These are phyloP conservation scores for Chytriomyces sp. DNA, from an alignment of 192 early-diverging fungal genomes.

Conservation along the genomic window DNA sequence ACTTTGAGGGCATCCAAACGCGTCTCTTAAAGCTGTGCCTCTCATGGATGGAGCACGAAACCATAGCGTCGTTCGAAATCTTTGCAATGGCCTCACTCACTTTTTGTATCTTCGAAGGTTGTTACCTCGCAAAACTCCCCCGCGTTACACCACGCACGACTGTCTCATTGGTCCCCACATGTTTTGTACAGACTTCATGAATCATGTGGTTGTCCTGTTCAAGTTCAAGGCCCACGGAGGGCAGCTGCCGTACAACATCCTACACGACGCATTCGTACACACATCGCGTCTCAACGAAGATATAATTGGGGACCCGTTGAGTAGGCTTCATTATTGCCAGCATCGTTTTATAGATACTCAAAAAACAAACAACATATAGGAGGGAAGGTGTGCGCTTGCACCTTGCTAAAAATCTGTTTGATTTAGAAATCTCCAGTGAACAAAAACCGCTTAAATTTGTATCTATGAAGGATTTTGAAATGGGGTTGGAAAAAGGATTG, in stretches of 20 bases:
- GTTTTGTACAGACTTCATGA: slow-evolving; percentile 10
- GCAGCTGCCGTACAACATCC: background rate
- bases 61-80: slow-evolving; percentile 19
- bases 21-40: slow-evolving; percentile 1
- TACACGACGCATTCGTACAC: slow-evolving; percentile 5
- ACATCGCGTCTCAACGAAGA: background rate
- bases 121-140: too few relatives aligned
- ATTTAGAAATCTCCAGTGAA: background rate
- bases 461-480: slow-evolving; percentile 12
- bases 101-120: slow-evolving; percentile 26
- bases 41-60: slow-evolving; percentile 26
- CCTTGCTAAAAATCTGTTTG: background rate
- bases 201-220: slow-evolving; percentile 1
- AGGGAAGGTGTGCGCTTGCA: slow-evolving; percentile 16
- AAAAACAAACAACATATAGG: background rate
- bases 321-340: background rate
- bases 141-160: too few relatives aligned
- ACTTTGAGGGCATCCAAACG: background rate
- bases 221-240: slow-evolving; percentile 5
- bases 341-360: background rate
- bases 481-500: background rate
- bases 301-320: slow-evolving; percentile 7
- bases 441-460: slow-evolving; percentile 1
- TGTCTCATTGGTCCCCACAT: too few relatives aligned
- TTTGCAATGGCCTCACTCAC: slow-evolving; percentile 17